phyloP scores from a whole-genome alignment of 2,329 filamentous ascomycete genomes.

The Aspergillus niger region DNA sequence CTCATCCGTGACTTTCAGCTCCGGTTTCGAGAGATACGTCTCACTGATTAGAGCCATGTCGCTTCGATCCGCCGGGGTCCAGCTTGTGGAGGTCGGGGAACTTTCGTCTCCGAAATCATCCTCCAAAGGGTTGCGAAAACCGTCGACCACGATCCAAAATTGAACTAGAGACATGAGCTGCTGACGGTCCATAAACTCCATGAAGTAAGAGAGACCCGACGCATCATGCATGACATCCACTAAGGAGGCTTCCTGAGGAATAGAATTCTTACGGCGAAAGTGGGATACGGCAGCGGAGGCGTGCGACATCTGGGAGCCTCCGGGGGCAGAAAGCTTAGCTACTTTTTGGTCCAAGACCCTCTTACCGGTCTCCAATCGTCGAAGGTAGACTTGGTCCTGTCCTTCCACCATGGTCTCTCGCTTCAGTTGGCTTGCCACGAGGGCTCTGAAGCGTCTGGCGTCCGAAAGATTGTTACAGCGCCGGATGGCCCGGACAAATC shows the following conservation, averaged over 20 bases:
- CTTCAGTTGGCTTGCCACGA: constrained; percentile 88
- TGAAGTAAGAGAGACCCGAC: constrained; percentile 93
- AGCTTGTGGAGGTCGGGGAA: constrained; percentile 64
- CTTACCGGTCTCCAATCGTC: constrained; percentile 89
- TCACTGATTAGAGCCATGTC: constrained; percentile 92
- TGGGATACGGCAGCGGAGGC: constrained; percentile 31
- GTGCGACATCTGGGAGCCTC: constrained; percentile 45
- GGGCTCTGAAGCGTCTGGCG: constrained; percentile 85
- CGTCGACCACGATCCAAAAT: constrained; percentile 98
- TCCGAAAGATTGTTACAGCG: constrained; percentile 91
- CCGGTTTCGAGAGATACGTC: constrained; percentile 78
- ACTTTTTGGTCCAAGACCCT: constrained; percentile 86
- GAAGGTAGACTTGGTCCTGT: constrained; percentile 82
- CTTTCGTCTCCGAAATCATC: constrained; percentile 75
- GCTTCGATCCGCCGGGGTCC: constrained; percentile 80
- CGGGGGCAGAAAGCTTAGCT: constrained; percentile 71
- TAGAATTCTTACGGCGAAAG: constrained; percentile 45
- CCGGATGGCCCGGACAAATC: constrained; percentile 85
- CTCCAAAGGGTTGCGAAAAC: constrained; percentile 90
- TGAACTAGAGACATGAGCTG: constrained; percentile 85
- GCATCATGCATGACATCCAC: constrained; percentile 87
- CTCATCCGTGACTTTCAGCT: constrained; percentile 73
- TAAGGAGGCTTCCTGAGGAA: constrained; percentile 73
- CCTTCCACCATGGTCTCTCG: constrained; percentile 75
- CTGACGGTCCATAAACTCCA: constrained; percentile 98